A percentile compares a stretch with the other conserved stretches of the same genome.
Evolutionary conservation across 257 asterid species (phyloP).

Genomic region (Nicotiana benthamiana): DNA sequence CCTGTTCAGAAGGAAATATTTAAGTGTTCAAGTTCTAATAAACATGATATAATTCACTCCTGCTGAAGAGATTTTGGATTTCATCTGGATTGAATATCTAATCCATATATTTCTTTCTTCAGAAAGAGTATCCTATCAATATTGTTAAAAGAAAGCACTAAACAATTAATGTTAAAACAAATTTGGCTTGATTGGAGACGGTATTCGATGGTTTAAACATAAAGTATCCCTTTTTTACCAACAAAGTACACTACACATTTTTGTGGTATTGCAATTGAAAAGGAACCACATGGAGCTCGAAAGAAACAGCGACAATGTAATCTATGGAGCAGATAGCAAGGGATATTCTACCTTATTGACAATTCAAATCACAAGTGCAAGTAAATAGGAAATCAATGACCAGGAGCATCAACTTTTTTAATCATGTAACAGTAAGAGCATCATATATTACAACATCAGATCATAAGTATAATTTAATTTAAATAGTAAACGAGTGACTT

Average conservation of each 20-base stretch:
- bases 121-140: neutral
- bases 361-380: neutral
- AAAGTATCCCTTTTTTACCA: neutral
- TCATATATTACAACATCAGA: no score
- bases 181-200: neutral
- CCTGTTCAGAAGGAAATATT: neutral
- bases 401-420: no score
- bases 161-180: neutral
- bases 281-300: neutral
- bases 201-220: neutral
- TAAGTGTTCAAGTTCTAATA: neutral
- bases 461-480: no score
- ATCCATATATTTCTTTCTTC: no score
- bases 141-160: neutral
- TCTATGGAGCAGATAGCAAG: neutral
- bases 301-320: neutral
- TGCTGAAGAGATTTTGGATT: neutral
- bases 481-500: neutral
- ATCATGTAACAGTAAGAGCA: no score
- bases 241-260: neutral
- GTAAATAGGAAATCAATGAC: no score
- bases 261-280: neutral
- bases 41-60: neutral
- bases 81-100: neutral
- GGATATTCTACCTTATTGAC: neutral